These are phyloP conservation scores for Dimocarpus longan DNA, from an alignment of 345 rosid genomes.

Conservation along the genomic window DNA sequence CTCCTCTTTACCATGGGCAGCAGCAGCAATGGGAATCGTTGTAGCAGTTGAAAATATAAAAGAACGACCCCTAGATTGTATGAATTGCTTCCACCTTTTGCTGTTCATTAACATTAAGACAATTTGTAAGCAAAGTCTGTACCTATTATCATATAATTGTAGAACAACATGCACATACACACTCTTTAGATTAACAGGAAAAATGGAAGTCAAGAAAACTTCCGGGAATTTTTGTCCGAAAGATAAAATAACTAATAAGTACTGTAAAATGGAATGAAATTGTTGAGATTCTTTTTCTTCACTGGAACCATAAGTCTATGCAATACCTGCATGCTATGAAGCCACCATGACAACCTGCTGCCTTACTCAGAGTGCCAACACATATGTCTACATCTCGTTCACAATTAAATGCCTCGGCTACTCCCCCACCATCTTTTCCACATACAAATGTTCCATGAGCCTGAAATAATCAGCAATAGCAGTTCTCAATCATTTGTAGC, in stretches of 20 bases:
- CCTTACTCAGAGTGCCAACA: slow-evolving; percentile 93
- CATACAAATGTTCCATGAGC: slow-evolving; percentile 98
- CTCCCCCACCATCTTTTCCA: slow-evolving; percentile 90
- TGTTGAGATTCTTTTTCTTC: slow-evolving; percentile 7
- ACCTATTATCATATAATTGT: neutral
- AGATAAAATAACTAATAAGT: neutral
- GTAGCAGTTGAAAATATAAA: slow-evolving; percentile 88
- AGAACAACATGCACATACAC: too few species aligned
- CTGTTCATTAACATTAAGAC: slow-evolving; percentile 41
- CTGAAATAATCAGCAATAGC: slow-evolving; percentile 38
- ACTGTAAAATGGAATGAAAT: neutral
- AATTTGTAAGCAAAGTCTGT: neutral
- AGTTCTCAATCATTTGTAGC: neutral
- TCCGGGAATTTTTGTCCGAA: neutral
- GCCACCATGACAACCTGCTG: slow-evolving; percentile 99
- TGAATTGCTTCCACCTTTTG: slow-evolving; percentile 87
- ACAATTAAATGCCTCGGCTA: slow-evolving; percentile 83
- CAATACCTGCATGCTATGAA: slow-evolving; percentile 90
- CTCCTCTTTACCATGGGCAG: slow-evolving; percentile 64
- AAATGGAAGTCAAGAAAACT: neutral
- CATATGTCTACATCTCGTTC: slow-evolving; percentile 83
- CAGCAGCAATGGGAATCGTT: slow-evolving; percentile 83
- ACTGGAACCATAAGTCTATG: neutral
- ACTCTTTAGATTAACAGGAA: neutral
- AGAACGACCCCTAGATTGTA: slow-evolving; percentile 87